phyloP scores from a whole-genome alignment of 2,329 filamentous ascomycete genomes.

The Hirsutella thompsonii region DNA sequence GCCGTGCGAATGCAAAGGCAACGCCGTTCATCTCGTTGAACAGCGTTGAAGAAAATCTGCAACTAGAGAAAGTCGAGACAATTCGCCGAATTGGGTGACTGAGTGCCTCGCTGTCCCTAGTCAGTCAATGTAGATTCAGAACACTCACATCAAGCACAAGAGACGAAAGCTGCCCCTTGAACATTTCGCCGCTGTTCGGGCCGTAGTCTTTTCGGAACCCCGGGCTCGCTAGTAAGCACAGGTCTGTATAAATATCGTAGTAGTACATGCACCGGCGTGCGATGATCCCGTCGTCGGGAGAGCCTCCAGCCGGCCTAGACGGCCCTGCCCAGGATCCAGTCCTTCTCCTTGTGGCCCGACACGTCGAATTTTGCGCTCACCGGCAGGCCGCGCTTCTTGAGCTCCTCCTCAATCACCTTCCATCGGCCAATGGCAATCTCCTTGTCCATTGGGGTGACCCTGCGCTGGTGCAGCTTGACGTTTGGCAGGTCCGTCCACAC shows the following conservation, averaged over 20 bases:
- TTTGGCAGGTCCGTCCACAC: conserved; percentile 47
- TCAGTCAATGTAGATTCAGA: too few species aligned
- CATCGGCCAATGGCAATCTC: conserved; percentile 61
- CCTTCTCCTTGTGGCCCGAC: conserved; percentile 27
- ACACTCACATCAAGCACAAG: too few species aligned
- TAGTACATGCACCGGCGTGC: background rate
- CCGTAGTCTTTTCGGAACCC: too few species aligned
- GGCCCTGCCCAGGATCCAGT: conserved; percentile 26
- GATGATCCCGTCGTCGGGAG: background rate
- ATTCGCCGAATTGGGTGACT: too few species aligned
- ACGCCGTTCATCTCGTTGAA: too few species aligned
- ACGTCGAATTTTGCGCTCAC: conserved; percentile 31
- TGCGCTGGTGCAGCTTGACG: conserved; percentile 51
- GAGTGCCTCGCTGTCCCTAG: too few species aligned
- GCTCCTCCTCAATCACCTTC: conserved; percentile 66
- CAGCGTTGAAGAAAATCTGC: too few species aligned
- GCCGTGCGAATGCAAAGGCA: too few species aligned
- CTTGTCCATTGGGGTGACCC: conserved; percentile 57
- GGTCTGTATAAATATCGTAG: background rate
- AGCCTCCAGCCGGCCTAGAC: conserved; percentile 8
- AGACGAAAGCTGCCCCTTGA: too few species aligned
- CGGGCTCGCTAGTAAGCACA: background rate
- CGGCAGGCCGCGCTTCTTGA: conserved; percentile 49
- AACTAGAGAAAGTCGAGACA: too few species aligned
- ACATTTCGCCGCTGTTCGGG: too few species aligned